These are phyloP conservation scores for Wallacemonas sp. DNA, from an alignment of 208 protist species.

Conservation along the genomic window DNA sequence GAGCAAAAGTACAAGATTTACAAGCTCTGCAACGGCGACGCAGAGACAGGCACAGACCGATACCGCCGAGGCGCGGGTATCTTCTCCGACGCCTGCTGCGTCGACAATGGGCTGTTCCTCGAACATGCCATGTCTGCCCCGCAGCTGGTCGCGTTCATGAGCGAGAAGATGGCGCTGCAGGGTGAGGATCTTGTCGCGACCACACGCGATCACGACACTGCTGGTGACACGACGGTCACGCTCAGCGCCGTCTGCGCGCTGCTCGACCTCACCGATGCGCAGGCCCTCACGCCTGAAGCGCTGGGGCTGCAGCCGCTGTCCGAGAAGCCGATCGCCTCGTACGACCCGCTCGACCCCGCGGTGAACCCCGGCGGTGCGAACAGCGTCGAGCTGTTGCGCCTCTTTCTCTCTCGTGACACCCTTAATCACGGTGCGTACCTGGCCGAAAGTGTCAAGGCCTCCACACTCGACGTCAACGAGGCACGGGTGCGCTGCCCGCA, in stretches of 20 bases:
- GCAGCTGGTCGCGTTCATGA: conserved; percentile 17
- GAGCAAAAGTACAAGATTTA: conserved; percentile 95
- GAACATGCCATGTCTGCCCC: conserved; percentile 4
- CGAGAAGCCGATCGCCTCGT: conserved; percentile 81
- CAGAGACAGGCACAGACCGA: conserved; percentile 67
- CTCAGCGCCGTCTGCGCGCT: conserved; percentile 64
- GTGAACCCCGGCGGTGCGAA: conserved; percentile 93
- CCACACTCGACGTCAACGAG: conserved; percentile 86
- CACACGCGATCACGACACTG: background rate
- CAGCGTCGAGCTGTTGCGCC: conserved; percentile 85
- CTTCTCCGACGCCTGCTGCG: conserved; percentile 88
- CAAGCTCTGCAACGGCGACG: conserved; percentile 86
- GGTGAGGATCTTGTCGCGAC: conserved; percentile 10
- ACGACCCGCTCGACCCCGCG: conserved; percentile 97
- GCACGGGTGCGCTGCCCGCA: conserved; percentile 50
- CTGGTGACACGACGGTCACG: conserved; percentile 30
- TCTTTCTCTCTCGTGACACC: conserved; percentile 98
- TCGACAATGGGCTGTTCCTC: conserved; percentile 34
- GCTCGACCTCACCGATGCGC: conserved; percentile 58
- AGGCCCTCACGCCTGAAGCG: conserved; percentile 91
- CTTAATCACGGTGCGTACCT: conserved; percentile 94
- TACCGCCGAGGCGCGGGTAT: conserved; percentile 70
- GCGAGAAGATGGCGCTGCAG: background rate
- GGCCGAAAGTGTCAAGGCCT: conserved; percentile 90
- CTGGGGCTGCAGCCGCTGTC: conserved; percentile 92